Evolutionary conservation across 2,329 filamentous ascomycete species (phyloP), one percentile per base, ranked within the genome.

Genomic region (Talaromyces albobiverticillius): DNA sequence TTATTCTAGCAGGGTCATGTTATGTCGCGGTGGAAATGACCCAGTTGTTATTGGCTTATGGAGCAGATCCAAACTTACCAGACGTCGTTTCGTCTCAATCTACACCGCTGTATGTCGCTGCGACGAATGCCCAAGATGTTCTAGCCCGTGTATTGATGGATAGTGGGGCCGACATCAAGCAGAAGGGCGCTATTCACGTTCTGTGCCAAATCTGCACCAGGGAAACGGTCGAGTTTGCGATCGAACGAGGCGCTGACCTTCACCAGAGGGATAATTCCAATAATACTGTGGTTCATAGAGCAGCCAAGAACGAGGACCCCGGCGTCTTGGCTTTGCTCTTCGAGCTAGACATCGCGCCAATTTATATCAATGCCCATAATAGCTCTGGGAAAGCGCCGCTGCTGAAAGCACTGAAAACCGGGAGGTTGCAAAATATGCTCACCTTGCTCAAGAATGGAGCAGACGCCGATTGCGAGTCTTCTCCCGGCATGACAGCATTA

Each of bases 51-150:
- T 40, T 55, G 34, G 16, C 36, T 14, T 18, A 45, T 16, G 53
- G 53, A 4, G 26, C 53, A 8, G 22, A 52, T 34, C 53, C 43
- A 16, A 29, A 23, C 14, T 25, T 42, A 14, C n/a, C 26, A 26
- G 31, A 43, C 20, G 3, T 49, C n/a, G 14, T 29, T 25, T 16
- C 16, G 7, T 4, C 9, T 2, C 36, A 34, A 10, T 31, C 26
- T 18, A 48, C 32, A 6, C 45, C 51, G 36, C 4, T 53, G 25
- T 53, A 47, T 38, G n/a, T 13, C 10, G 51, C 51, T 26, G 51
- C 51, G 3, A 32, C 2, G 14, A 32, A 42, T 25, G 45, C 43
- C 26, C 25, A 34, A 40, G 36, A 51, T 25, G 41, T 23, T 26
- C 26, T 55, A 31, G 47, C 45, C n/a, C 22, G 50, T 43, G 4